Base-by-base conservation (phyloP, 169 alveolate genomes). In the Plasmodium blacklocki region DNA sequence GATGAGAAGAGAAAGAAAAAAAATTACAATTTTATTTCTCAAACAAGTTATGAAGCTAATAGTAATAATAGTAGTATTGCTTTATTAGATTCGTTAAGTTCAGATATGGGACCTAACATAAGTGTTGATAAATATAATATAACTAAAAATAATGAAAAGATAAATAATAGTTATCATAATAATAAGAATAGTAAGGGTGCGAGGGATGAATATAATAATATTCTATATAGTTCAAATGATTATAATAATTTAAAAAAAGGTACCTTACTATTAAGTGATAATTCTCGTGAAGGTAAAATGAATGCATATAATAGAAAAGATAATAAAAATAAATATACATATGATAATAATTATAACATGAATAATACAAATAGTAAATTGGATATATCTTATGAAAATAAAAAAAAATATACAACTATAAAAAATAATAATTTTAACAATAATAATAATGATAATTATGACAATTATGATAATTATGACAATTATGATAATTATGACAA, bases 31-130 rank as follows among this genome's bases (percentile, higher is more conserved):
- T 80, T 80, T 29, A 80, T 80, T 80, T 80, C 90, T n/a, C 90
- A 80, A 80, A 80, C 90, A 6, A 80, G 90, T 39, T 80, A 80
- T 62, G 90, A 80, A 47, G 90, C 83, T 67, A 80, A 80, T 63
- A 80, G 90, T 68, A 80, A 80, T 45, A 56, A 78, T 18, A 68
- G 83, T 50, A 80, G 90, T 32, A 32, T 32, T 32, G 47, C 68
- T 11, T 50, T 80, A 52, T 74, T 80, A 1, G 73, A 66, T 62
- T 80, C 90, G 1, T 66, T 80, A 9, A 68, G 85, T 68, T 80
- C 90, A 0, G 90, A 80, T 49, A 54, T 80, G 7, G 58, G 66
- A 11, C 73, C 67, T 26, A 80, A 72, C 19, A 26, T 71, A 21
- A 80, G 90, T 29, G 64, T 80, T 21, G 90, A 80, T 12, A 70